Conservation (phyloP, 805 yeast genomes). For the Saturnispora diversa region DNA sequence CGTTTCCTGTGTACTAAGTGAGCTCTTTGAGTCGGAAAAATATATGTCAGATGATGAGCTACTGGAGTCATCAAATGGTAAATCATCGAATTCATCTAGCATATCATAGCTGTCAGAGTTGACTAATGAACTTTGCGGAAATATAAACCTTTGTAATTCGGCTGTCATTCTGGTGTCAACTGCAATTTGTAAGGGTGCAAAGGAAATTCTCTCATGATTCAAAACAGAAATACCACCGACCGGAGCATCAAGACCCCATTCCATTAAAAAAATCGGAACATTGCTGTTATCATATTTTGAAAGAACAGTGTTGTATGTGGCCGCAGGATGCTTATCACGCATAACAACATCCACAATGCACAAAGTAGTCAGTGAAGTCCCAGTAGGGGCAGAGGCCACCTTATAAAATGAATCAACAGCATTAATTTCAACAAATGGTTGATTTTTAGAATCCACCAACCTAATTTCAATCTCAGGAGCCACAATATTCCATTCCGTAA, state of each 20-base stretch:
- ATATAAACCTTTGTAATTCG: slow-evolving; percentile 34
- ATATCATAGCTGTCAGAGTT: slow-evolving; percentile 5
- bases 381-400: slow-evolving; percentile 56
- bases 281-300: slow-evolving; percentile 26
- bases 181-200: slow-evolving; percentile 50
- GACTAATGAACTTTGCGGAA: slow-evolving; percentile 18
- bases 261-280: slow-evolving; percentile 32
- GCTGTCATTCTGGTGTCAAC: slow-evolving; percentile 50
- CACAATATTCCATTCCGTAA: slow-evolving; percentile 48
- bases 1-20: neutral
- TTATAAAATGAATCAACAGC: slow-evolving; percentile 53
- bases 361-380: slow-evolving; percentile 58
- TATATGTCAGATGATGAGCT: slow-evolving; percentile 4
- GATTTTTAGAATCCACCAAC: slow-evolving; percentile 49
- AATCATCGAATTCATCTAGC: slow-evolving; percentile 3
- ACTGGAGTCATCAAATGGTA: slow-evolving; percentile 1
- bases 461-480: slow-evolving; percentile 70
- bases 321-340: slow-evolving; percentile 50
- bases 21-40: slow-evolving; percentile 2
- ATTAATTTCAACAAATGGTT: slow-evolving; percentile 68
- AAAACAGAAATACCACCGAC: slow-evolving; percentile 60
- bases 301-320: slow-evolving; percentile 63
- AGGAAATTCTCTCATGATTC: slow-evolving; percentile 38
- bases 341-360: slow-evolving; percentile 64
- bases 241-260: slow-evolving; percentile 51